Evolutionary conservation across 306 rosid genomes (phyloP), one percentile per base, ranked within the genome.

Genomic region (Dryas drummondii): DNA sequence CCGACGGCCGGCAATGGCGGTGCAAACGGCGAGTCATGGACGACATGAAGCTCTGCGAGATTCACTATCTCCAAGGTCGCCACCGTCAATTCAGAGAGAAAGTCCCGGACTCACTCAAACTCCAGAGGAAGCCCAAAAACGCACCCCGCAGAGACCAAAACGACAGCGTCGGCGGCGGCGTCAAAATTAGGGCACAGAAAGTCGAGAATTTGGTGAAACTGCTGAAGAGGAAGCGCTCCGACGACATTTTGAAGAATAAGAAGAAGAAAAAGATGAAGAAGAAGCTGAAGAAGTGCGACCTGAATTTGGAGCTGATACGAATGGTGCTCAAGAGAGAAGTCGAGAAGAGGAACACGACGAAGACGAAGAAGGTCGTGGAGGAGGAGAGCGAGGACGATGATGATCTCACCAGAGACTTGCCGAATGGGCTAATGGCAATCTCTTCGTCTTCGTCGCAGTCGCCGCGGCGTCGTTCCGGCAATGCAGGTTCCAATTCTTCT

Each of bases 1-100:
- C 93, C 5, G 99, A 96, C 84, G 99, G 99, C 7, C 85, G 90
- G 79, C 82, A 87, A 90, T 96, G 99, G 99, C 91, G 98, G 80
- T 96, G 99, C 88, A 84, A 84, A 66, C 83, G 98, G 75, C 81
- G 86, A 68, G 99, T 86, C 53, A 89, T 76, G 97, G 90, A 83
- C 26, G 77, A 89, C 76, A 72, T 92, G 83, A 96, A 92, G 86
- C 91, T 96, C 10, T 96, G 99, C 86, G 97, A 96, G 84, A 81
- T 86, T 86, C 99, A 96, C 84, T 86, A 89, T 60, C 89, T 86
- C 13, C 99, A 96, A 76, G 96, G 96, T 11, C 93, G 86, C 14
- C 97, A 84, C 78, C 89, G 98, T 0, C 99, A 96, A 86, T 70
- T 68, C 81, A 89, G 83, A 74, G 93, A 89, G 83, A 87, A 86